Percentiles rank a stretch among this genome's conserved stretches.
Conservation (phyloP, 768 basidiomycete genomes). For the Tricholoma sp. region DNA sequence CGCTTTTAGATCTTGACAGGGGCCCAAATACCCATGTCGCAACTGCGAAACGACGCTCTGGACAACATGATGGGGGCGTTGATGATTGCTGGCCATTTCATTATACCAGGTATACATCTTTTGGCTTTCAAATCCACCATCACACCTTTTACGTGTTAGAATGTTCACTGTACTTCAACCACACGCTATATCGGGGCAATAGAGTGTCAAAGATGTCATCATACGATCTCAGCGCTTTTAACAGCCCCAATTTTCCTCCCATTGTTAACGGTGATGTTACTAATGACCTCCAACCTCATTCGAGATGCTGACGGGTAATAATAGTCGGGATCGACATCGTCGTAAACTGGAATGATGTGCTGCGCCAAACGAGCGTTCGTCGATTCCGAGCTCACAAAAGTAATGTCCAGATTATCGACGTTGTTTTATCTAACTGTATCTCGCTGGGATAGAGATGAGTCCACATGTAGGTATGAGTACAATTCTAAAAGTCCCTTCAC, state of each 20-base stretch:
- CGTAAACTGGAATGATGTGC: slow-evolving; percentile 85
- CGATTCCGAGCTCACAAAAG: slow-evolving; percentile 82
- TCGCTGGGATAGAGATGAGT: slow-evolving; percentile 53
- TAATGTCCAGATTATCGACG: slow-evolving; percentile 17
- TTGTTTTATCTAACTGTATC: slow-evolving; percentile 1
- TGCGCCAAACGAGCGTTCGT: slow-evolving; percentile 74
- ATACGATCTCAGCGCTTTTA: slow-evolving; percentile 78
- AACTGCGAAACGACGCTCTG: slow-evolving; percentile 89
- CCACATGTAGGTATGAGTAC: slow-evolving; percentile 66
- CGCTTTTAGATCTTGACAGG: slow-evolving; percentile 76
- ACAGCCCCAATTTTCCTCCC: slow-evolving; percentile 79
- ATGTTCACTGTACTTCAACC: slow-evolving; percentile 86
- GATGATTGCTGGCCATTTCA: slow-evolving; percentile 84
- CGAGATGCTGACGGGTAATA: slow-evolving; percentile 6
- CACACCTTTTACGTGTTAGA: slow-evolving; percentile 35
- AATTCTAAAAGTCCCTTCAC: neutral
- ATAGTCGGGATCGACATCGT: slow-evolving; percentile 86
- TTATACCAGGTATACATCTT: slow-evolving; percentile 70
- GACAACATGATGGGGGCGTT: slow-evolving; percentile 90
- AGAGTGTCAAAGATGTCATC: slow-evolving; percentile 80
- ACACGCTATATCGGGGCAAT: slow-evolving; percentile 82
- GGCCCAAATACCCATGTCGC: slow-evolving; percentile 89
- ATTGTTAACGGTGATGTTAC: slow-evolving; percentile 66
- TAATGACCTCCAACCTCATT: neutral
- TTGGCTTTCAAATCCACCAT: neutral